Conservation (phyloP, 2,329 filamentous ascomycete species). For the Diplodia scrobiculata region DNA sequence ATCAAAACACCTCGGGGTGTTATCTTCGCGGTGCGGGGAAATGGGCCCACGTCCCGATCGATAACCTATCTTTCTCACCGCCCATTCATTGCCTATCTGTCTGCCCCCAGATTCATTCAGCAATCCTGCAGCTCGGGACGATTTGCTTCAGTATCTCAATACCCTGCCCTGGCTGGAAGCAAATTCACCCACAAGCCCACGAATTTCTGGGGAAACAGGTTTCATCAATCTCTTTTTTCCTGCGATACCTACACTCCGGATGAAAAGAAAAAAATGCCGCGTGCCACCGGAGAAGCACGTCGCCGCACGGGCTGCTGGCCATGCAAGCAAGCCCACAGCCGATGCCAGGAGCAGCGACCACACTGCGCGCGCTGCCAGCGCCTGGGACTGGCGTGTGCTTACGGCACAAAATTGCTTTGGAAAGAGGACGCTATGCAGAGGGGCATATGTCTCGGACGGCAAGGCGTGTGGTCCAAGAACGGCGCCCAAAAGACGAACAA, state of each 20-base stretch:
- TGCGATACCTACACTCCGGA: no score
- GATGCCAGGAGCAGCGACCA: constrained; percentile 40
- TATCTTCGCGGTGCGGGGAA: constrained; percentile 14
- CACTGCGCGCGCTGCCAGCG: constrained; percentile 37
- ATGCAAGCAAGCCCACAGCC: constrained; percentile 38
- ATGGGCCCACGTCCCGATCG: neutral
- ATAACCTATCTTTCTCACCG: neutral
- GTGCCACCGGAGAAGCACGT: constrained; percentile 1
- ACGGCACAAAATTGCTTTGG: constrained; percentile 36
- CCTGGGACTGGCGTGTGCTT: constrained; percentile 36
- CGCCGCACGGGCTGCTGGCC: constrained; percentile 31
- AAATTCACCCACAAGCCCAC: no score
- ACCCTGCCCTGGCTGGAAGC: no score
- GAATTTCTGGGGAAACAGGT: no score
- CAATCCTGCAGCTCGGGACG: no score
- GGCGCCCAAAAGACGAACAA: neutral
- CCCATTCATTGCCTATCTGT: no score
- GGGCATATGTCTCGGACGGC: constrained; percentile 31
- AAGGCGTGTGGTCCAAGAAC: constrained; percentile 29
- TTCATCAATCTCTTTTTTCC: no score
- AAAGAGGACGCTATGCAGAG: constrained; percentile 39
- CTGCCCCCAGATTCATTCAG: no score
- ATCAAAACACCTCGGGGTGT: neutral
- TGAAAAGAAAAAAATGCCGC: neutral
- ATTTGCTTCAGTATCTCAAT: no score